Base-by-base conservation (phyloP, 257 asterid genomes). In the Solanum lycopersicoides region DNA sequence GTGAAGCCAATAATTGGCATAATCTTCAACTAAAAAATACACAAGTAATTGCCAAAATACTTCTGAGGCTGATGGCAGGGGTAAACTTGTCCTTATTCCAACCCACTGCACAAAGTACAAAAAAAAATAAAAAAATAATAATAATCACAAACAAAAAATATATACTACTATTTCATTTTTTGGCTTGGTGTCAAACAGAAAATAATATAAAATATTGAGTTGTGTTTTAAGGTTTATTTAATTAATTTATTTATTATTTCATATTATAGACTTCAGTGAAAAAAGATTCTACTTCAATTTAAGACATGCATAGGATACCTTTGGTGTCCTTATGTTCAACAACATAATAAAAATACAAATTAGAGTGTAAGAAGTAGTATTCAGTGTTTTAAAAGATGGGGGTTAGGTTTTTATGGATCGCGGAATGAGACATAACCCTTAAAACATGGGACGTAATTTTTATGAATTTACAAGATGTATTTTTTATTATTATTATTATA, bases 1-100 rank as follows among this genome's bases (percentile, higher is more conserved):
- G 65, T 94, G 98, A 20, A 95, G 89, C 98, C 98, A 95, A 63
- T 95, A 94, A 28, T 92, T 92, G 34, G 95, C 94, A 34, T 91
- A 94, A 90, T 95, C 98, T 82, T 95, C 98, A 3, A 95, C 80
- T 37, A 95, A 10, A 82, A 95, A 91, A 87, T 93, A 93, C 35
- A 92, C 92, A 90, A 94, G 3, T 12, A 95, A 20, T 83, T 94
- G 98, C 92, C 89, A 87, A 44, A 93, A 89, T 21, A 95, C 86
- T 89, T 94, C 96, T 25, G 88, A 71, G 6, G 88, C 79, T 1
- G 96, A 93, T 66, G 98, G 98, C 88, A 95, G 86, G 47, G 97
- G 93, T 89, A 95, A 88, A 59, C 97, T 90, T 50, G 96, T 95
- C 88, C 95, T 88, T 59, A 95, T 93, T 18, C 98, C 98, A 77